Evolutionary conservation across 2,329 filamentous ascomycete genomes (phyloP).

Genomic region (Parastagonospora nodorum): DNA sequence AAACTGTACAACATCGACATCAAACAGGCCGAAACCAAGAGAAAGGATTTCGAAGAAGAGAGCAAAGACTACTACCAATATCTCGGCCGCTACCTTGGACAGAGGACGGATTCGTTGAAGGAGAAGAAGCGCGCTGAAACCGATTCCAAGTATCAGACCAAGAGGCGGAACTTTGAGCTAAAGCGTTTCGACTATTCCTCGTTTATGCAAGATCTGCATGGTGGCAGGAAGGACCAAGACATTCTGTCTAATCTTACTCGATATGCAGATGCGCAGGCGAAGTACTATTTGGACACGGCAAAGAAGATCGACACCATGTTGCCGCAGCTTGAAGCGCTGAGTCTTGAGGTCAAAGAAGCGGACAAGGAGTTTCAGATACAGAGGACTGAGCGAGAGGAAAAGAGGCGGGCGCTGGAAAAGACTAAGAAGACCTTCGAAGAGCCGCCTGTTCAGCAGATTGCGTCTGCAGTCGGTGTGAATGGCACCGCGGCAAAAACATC

Average conservation of each 20-base stretch:
- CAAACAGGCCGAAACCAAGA: slow-evolving; percentile 95
- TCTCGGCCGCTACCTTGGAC: slow-evolving; percentile 92
- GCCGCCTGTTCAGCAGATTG: slow-evolving; percentile 25
- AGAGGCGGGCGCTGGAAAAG: slow-evolving; percentile 86
- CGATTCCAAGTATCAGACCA: slow-evolving; percentile 93
- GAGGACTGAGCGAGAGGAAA: slow-evolving; percentile 92
- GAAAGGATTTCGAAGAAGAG: slow-evolving; percentile 97
- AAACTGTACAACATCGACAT: slow-evolving; percentile 95
- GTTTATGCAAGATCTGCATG: slow-evolving; percentile 99
- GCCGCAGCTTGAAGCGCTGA: slow-evolving; percentile 87
- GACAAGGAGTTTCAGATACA: slow-evolving; percentile 98
- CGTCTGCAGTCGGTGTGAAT: slow-evolving; percentile 30
- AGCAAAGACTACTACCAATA: slow-evolving; percentile 98
- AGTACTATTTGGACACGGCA: slow-evolving; percentile 77
- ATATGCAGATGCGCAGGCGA: slow-evolving; percentile 89
- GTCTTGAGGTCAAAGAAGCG: slow-evolving; percentile 85
- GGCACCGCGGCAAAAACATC: slow-evolving; percentile 27
- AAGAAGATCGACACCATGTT: slow-evolving; percentile 86
- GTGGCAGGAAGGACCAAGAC: slow-evolving; percentile 97
- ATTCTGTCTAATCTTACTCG: slow-evolving; percentile 92
- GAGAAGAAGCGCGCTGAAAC: slow-evolving; percentile 96
- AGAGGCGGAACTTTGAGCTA: slow-evolving; percentile 91
- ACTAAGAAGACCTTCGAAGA: slow-evolving; percentile 63
- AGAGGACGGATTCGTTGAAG: slow-evolving; percentile 92
- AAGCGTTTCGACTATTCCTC: slow-evolving; percentile 99